phyloP scores from a whole-genome alignment of 129 eudicot species.

The sunflower (Helianthus annuus) region HanXRQr2.0-SUNRISE NC_035445.2:101508405-101508904 shows the following conservation, averaged over 20 bases:
- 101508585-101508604: too few species aligned
- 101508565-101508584: too few species aligned
- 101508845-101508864: slow-evolving; percentile 41
- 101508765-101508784: slow-evolving; percentile 48
- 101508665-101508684: slow-evolving; percentile 28
- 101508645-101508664: slow-evolving; percentile 34
- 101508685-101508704: slow-evolving; percentile 29
- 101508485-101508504: background rate
- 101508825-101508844: slow-evolving; percentile 60
- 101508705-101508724: slow-evolving; percentile 54
- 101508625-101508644: slow-evolving; percentile 39
- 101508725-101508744: slow-evolving; percentile 40
- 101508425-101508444: background rate
- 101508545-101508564: too few species aligned
- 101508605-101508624: slow-evolving; percentile 38
- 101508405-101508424: background rate
- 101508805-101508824: slow-evolving; percentile 26
- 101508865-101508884: slow-evolving; percentile 33
- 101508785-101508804: slow-evolving; percentile 57
- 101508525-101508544: background rate
- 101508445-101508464: background rate
- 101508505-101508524: slow-evolving; percentile 6
- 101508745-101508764: slow-evolving; percentile 30
- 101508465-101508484: slow-evolving; percentile 10
- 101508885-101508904: slow-evolving; percentile 54